Percentiles rank a stretch among this genome's conserved stretches.
Conservation (phyloP, 2,329 filamentous ascomycete species). For the Fragosphaeria purpurea region DNA sequence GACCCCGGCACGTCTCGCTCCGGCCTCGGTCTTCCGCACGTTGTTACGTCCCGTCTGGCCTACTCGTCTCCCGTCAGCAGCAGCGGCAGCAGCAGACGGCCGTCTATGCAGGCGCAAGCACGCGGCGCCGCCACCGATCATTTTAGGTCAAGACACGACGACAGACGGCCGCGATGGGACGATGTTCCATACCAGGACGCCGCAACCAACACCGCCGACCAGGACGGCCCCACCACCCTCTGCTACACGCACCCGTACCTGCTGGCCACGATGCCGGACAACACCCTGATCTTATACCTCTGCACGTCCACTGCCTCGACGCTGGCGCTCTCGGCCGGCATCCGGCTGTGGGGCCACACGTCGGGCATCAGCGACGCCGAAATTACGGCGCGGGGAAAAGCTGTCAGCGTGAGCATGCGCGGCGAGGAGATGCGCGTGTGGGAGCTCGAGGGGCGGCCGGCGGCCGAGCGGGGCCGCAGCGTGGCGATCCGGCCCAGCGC, state of each 20-base stretch:
- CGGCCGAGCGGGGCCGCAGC: conserved; percentile 27
- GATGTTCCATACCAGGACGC: too few relatives aligned
- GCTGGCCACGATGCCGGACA: conserved; percentile 73
- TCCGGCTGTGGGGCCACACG: conserved; percentile 82
- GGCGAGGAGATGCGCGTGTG: conserved; percentile 76
- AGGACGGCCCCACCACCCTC: conserved; percentile 46
- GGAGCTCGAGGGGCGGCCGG: conserved; percentile 62
- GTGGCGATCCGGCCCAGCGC: conserved; percentile 38
- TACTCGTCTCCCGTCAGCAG: too few relatives aligned
- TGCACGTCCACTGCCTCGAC: conserved; percentile 61
- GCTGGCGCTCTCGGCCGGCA: conserved; percentile 61
- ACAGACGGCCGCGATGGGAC: too few relatives aligned
- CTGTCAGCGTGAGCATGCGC: conserved; percentile 75
- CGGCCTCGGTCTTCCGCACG: conserved; percentile 28
- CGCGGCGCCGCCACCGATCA: too few relatives aligned
- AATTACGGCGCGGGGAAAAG: conserved; percentile 75
- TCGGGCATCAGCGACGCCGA: conserved; percentile 80
- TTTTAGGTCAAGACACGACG: too few relatives aligned
- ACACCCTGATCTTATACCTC: conserved; percentile 74
- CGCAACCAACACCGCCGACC: background rate
- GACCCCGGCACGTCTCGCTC: conserved; percentile 30
- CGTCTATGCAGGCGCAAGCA: too few relatives aligned
- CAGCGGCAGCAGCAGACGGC: too few relatives aligned
- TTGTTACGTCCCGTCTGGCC: background rate
- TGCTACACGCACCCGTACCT: conserved; percentile 77